phyloP scores from a whole-genome alignment of 2,329 filamentous ascomycete species.

The Claviceps cyperi region DNA sequence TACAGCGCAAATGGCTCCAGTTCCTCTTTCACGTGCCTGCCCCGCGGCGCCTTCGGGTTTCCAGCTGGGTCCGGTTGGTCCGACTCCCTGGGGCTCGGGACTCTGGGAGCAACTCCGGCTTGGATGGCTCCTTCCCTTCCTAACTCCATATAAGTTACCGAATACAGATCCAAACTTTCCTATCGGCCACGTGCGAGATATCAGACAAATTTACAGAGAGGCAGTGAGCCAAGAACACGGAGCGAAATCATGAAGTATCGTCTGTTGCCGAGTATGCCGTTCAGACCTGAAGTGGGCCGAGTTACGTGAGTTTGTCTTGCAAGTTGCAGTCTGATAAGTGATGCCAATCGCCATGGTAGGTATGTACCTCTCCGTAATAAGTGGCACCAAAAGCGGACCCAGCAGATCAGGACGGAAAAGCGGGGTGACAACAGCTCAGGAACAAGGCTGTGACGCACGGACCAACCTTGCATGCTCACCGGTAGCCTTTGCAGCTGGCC shows the following conservation, averaged over 20 bases:
- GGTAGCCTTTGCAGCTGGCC: conserved; percentile 1
- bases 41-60: neutral
- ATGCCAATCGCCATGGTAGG: no score
- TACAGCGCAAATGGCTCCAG: neutral
- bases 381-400: no score
- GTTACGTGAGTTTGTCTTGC: no score
- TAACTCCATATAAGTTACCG: neutral
- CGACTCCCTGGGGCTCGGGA: neutral
- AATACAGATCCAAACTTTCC: neutral
- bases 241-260: no score
- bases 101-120: neutral
- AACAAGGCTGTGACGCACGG: conserved; percentile 7
- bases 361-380: no score
- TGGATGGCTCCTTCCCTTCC: neutral
- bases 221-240: neutral
- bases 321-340: no score
- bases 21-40: conserved; percentile 3
- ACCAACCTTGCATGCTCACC: conserved; percentile 3
- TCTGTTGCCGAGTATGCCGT: no score
- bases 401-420: no score
- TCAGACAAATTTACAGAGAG: neutral
- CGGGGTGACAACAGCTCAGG: no score
- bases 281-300: no score
- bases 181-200: neutral
- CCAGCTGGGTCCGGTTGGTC: no score